Base-by-base conservation (phyloP, 768 basidiomycete species). In the Cystobasidiopsis lactophilus region DNA sequence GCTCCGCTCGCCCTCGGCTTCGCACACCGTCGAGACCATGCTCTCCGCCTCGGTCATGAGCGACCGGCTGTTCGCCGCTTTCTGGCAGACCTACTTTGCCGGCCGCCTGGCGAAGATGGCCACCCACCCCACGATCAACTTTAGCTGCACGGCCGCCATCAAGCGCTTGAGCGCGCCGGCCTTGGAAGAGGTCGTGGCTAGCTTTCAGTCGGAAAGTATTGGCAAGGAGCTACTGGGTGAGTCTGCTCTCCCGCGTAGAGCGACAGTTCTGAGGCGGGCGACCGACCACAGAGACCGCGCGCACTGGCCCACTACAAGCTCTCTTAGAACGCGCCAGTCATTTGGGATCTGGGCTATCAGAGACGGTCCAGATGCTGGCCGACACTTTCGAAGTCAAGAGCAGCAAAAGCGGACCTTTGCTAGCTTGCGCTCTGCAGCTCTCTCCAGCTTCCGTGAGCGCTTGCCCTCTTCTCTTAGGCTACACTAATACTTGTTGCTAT, bases 71-170 rank as follows among this genome's bases (percentile, higher is more conserved):
- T 88, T 89, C 62, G 63, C 67, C 30, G 60, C 71, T 0, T 62
- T 93, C 4, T 96, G 91, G 91, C 61, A 67, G 2, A 73, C 73
- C 0, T 89, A 93, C 67, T 80, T 96, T 63, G 65, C 68, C 40
- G 77, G 77, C n/a, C 67, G 78, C 57, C 69, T 93, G 35, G 66
- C 73, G 2, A 74, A 79, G 52, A 69, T 93, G 27, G 78, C 81
- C 18, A 70, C 73, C 19, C 91, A 98, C 66, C 85, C 89, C 2
- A 82, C 89, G 2, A 86, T 84, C 13, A 98, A 96, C 63, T 98
- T 86, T 60, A 88, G 95, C 21, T 71, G 88, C 3, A 80, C 88
- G 0, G 80, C 77, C 64, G 82, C 79, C 0, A 58, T 89, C 26
- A 75, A 76, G 47, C 71, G 83, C 43, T 64, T 78, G 13, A 69